Evolutionary conservation across 2,329 filamentous ascomycete genomes (phyloP).

Genomic region (Helotiales sp.): DNA sequence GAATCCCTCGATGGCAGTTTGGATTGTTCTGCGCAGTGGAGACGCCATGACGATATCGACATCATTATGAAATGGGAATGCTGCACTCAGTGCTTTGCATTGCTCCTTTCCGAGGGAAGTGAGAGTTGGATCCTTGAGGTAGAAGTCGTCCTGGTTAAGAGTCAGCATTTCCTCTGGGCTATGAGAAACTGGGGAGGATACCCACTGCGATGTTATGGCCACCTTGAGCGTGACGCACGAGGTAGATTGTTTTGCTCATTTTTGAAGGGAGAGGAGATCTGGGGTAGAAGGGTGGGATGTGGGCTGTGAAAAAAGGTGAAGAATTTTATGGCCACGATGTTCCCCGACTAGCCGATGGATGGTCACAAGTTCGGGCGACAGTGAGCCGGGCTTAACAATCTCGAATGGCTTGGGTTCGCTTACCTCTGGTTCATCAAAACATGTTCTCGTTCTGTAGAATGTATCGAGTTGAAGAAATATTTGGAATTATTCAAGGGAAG

Average conservation of each 20-base stretch:
- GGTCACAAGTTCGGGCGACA: not conserved
- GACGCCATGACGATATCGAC: conserved; percentile 76
- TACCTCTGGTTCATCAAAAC: not conserved
- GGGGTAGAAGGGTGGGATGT: not conserved
- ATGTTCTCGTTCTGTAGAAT: too few species aligned
- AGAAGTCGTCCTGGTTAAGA: conserved; percentile 22
- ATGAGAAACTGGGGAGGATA: conserved; percentile 62
- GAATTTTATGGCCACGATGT: not conserved
- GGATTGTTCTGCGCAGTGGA: conserved; percentile 77
- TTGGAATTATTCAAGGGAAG: too few species aligned
- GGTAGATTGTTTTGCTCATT: conserved; percentile 26
- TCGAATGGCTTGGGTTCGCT: not conserved
- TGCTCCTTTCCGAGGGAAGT: conserved; percentile 77
- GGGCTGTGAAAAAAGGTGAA: not conserved
- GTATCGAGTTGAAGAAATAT: too few species aligned
- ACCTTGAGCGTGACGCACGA: conserved; percentile 74
- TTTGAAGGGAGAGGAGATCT: not conserved
- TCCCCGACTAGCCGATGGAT: not conserved
- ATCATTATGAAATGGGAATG: conserved; percentile 67
- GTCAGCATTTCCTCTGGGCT: not conserved
- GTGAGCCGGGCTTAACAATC: not conserved
- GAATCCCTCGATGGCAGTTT: conserved; percentile 75
- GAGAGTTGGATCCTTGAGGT: conserved; percentile 67
- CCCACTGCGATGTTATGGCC: conserved; percentile 77
- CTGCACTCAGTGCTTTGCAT: conserved; percentile 64